Base-by-base conservation (phyloP, 495 filamentous ascomycete species). In the Aspergillus biplanus region DNA sequence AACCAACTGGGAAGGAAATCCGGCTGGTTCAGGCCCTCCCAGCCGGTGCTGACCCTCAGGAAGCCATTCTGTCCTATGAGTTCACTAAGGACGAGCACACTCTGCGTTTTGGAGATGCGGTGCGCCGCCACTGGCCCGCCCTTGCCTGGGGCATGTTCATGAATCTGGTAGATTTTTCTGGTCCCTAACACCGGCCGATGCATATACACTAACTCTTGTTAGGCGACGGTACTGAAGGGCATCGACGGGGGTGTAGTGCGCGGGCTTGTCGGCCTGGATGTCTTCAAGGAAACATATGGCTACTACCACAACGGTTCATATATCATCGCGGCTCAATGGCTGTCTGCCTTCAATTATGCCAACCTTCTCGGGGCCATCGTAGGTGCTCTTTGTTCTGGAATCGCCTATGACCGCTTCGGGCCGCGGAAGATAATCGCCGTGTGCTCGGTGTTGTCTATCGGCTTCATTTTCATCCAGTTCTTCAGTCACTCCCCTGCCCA, bases 291-390 rank as follows among this genome's bases (percentile, higher is more conserved):
- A 46, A 71, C 61, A 5, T 76, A 70, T 49, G 73, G 73, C 11
- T 76, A 76, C 62, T 33, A 68, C 13, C 61, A 66, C 27, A 56
- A 71, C 3, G 71, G 70, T 39, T 54, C 59, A 11, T 72, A 71
- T 52, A 67, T 74, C 15, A 62, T 76, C 12, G 68, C 68, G 1
- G 67, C 73, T 0, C 66, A 62, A 2, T 76, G 73, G 73, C 49
- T 69, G 9, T 70, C 70, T 0, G 72, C 73, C 13, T 74, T 91
- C 67, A 93, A 94, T 73, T 91, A 91, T 59, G 92, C 92, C 33
- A 87, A 87, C 74, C 80, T 90, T 13, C 78, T 82, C 44, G 92
- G 92, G 15, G 82, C 80, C 31, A 72, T 91, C 66, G 75, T 94
- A 57, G 83, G 83, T 31, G 92, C 90, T 1, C 63, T 76, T 7